phyloP scores from a whole-genome alignment of 352 stramenopile species.

The Globisporangium radiosum region DNA sequence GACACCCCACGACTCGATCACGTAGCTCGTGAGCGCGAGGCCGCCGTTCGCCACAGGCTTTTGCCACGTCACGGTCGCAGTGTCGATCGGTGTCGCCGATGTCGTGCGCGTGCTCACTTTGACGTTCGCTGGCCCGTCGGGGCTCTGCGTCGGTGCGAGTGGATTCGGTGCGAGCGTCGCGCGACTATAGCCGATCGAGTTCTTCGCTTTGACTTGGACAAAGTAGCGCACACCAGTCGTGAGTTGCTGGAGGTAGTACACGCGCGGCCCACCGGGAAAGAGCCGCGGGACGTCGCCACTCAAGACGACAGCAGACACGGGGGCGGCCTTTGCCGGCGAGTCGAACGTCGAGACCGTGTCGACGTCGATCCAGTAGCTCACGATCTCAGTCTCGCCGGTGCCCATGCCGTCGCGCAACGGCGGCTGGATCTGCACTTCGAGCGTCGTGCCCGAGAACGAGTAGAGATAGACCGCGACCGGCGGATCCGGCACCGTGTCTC shows the following conservation, averaged over 20 bases:
- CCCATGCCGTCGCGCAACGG: constrained; percentile 61
- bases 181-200: constrained; percentile 57
- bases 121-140: constrained; percentile 44
- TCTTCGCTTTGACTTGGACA: constrained; percentile 77
- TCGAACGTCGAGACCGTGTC: constrained; percentile 73
- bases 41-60: constrained; percentile 51
- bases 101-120: constrained; percentile 47
- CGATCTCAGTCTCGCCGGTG: constrained; percentile 32
- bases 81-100: constrained; percentile 39
- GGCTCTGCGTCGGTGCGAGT: constrained; percentile 42
- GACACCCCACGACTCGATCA: constrained; percentile 77
- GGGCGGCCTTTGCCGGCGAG: constrained; percentile 37
- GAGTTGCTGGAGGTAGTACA: constrained; percentile 71
- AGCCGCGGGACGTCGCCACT: constrained; percentile 34
- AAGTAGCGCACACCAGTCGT: constrained; percentile 76
- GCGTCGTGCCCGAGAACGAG: constrained; percentile 43
- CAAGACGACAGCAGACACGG: constrained; percentile 25
- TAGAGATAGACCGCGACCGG: constrained; percentile 51
- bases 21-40: constrained; percentile 62
- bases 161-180: constrained; percentile 53
- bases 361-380: constrained; percentile 56
- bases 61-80: constrained; percentile 66
- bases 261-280: constrained; percentile 47
- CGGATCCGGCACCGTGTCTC: constrained; percentile 78
- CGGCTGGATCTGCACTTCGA: constrained; percentile 77